phyloP scores from a whole-genome alignment of 345 rosid genomes.

The Angophora floribunda region DNA sequence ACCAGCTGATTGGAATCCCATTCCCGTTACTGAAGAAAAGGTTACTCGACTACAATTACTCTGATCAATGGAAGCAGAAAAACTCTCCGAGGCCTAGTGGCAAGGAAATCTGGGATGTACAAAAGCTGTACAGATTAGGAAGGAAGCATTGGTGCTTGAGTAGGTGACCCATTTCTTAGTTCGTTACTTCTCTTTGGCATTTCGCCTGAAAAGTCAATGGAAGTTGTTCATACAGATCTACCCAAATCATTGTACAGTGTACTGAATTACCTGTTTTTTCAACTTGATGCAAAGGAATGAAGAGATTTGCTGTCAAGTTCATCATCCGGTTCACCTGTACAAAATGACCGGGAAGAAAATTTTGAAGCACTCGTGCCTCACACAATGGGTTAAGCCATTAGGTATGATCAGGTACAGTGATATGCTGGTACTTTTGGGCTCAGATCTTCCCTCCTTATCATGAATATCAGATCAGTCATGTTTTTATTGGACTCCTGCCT shows the following conservation, averaged over 20 bases:
- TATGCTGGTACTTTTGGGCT: too few relatives aligned
- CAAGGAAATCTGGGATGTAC: neutral
- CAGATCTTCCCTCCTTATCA: neutral
- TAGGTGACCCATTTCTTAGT: neutral
- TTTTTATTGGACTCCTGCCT: neutral
- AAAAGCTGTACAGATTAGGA: neutral
- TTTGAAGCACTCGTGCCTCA: neutral
- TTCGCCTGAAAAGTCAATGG: neutral
- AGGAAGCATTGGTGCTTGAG: neutral
- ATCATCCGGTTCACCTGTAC: neutral
- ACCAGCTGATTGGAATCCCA: neutral
- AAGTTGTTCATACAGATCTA: neutral
- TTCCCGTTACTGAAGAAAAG: neutral
- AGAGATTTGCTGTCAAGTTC: neutral
- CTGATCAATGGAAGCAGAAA: neutral
- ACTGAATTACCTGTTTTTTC: neutral
- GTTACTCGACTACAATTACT: neutral
- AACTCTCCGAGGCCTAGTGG: neutral
- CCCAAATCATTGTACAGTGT: neutral
- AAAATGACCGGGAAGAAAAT: neutral
- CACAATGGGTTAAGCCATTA: neutral
- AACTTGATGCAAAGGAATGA: neutral
- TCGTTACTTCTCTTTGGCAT: neutral
- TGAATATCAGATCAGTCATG: neutral
- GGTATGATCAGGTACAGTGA: neutral